Evolutionary conservation across 108 stramenopile species (phyloP).

Genomic region (Fragilariopsis cylindrus): DNA sequence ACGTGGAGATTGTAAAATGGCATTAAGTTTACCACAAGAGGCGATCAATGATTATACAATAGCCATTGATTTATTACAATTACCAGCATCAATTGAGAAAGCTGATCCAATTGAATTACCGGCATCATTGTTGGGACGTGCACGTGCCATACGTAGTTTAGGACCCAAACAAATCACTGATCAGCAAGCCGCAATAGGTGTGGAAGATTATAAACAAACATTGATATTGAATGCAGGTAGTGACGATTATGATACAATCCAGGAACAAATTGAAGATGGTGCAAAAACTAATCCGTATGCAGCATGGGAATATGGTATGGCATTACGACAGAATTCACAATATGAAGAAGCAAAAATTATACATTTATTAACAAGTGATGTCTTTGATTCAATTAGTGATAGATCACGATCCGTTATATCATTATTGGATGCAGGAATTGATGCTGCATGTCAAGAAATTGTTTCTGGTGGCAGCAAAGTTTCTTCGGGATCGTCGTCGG

Average conservation of each 20-base stretch:
- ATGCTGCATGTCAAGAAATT: conserved; percentile 41
- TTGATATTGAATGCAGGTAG: conserved; percentile 42
- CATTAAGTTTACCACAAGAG: conserved; percentile 26
- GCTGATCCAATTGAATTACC: conserved; percentile 72
- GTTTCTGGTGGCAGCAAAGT: neutral
- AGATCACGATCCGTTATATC: conserved; percentile 62
- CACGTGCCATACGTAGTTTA: conserved; percentile 55
- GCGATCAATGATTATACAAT: conserved; percentile 61
- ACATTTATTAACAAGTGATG: conserved; percentile 51
- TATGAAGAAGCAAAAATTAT: conserved; percentile 45
- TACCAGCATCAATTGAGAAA: conserved; percentile 4
- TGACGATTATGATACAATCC: conserved; percentile 60
- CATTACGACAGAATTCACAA: conserved; percentile 40
- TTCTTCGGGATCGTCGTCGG: neutral
- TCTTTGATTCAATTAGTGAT: conserved; percentile 76
- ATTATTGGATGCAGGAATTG: conserved; percentile 69
- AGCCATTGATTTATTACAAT: conserved; percentile 50
- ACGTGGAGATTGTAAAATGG: conserved; percentile 74
- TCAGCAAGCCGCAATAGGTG: conserved; percentile 45
- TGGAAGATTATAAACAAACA: conserved; percentile 58
- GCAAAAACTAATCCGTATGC: conserved; percentile 77
- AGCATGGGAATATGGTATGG: conserved; percentile 84
- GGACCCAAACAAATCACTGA: conserved; percentile 33
- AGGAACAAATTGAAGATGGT: conserved; percentile 57
- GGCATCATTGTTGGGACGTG: conserved; percentile 65